Conservation (phyloP, 345 rosid genomes). For the Melastoma malabathricum region DNA sequence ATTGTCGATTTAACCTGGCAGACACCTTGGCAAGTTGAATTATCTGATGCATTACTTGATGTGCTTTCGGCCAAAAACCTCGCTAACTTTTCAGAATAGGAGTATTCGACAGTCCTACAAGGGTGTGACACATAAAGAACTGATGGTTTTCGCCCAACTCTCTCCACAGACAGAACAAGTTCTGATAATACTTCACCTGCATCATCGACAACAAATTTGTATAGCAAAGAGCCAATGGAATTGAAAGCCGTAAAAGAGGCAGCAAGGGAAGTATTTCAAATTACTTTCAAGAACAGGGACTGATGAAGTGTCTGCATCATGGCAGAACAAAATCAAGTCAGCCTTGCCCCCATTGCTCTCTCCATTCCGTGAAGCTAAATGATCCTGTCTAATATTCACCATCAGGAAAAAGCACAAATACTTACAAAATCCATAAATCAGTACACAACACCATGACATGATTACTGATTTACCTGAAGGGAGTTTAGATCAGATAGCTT, state of each 20-base stretch:
- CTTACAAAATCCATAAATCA: not conserved
- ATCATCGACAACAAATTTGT: not conserved
- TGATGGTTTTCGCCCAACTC: conserved; percentile 48
- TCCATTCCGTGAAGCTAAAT: conserved; percentile 50
- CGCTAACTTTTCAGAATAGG: conserved; percentile 45
- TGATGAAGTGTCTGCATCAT: conserved; percentile 13
- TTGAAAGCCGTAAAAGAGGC: too few relatives aligned
- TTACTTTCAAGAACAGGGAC: too few relatives aligned
- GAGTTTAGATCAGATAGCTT: conserved; percentile 50
- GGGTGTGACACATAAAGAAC: conserved; percentile 82
- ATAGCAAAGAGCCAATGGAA: not conserved
- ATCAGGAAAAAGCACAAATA: not conserved
- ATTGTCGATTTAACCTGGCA: conserved; percentile 84
- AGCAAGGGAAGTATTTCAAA: too few relatives aligned
- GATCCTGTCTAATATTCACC: conserved; percentile 33
- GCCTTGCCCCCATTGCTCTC: conserved; percentile 43
- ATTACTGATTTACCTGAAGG: conserved; percentile 32
- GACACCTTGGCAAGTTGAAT: conserved; percentile 57
- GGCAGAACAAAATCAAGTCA: conserved; percentile 68
- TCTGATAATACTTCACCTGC: conserved; percentile 57
- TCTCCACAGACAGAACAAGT: conserved; percentile 55
- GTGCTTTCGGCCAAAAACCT: conserved; percentile 75
- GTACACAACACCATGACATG: not conserved
- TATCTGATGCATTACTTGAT: conserved; percentile 27
- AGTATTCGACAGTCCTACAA: conserved; percentile 30